Conservation (phyloP, 2,329 filamentous ascomycete species). For the Aspergillus sergii region DNA sequence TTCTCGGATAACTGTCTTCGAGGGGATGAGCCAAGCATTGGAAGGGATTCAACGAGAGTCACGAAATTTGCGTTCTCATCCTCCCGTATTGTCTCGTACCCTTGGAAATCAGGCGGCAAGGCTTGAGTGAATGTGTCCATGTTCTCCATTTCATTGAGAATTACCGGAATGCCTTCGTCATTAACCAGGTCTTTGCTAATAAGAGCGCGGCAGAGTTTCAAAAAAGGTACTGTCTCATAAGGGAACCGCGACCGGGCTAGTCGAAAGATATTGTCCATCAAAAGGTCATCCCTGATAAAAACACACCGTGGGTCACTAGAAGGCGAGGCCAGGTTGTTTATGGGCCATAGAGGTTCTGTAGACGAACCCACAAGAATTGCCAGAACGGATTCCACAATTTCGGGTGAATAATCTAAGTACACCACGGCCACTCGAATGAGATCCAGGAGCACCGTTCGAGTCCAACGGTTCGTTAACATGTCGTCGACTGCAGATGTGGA, state of each 20-base stretch:
- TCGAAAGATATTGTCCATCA: slow-evolving; percentile 64
- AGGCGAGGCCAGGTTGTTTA: slow-evolving; percentile 19
- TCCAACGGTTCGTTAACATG: slow-evolving; percentile 60
- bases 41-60: slow-evolving; percentile 61
- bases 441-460: slow-evolving; percentile 68
- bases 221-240: slow-evolving; percentile 78
- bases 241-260: slow-evolving; percentile 78
- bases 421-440: slow-evolving; percentile 69
- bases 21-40: slow-evolving; percentile 42
- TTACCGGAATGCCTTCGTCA: slow-evolving; percentile 52
- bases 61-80: slow-evolving; percentile 84
- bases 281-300: slow-evolving; percentile 59
- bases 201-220: slow-evolving; percentile 70
- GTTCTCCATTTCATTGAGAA: slow-evolving; percentile 67
- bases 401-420: slow-evolving; percentile 71
- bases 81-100: slow-evolving; percentile 78
- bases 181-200: slow-evolving; percentile 50
- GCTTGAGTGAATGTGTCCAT: slow-evolving; percentile 76
- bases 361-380: slow-evolving; percentile 59
- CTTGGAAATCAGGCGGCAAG: slow-evolving; percentile 70
- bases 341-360: slow-evolving; percentile 21
- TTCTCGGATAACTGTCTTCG: slow-evolving; percentile 25
- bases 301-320: slow-evolving; percentile 47
- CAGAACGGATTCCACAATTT: slow-evolving; percentile 68
- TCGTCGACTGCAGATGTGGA: slow-evolving; percentile 54